Conservation (phyloP, 148 eudicot genomes). For the Drosera capensis region DNA sequence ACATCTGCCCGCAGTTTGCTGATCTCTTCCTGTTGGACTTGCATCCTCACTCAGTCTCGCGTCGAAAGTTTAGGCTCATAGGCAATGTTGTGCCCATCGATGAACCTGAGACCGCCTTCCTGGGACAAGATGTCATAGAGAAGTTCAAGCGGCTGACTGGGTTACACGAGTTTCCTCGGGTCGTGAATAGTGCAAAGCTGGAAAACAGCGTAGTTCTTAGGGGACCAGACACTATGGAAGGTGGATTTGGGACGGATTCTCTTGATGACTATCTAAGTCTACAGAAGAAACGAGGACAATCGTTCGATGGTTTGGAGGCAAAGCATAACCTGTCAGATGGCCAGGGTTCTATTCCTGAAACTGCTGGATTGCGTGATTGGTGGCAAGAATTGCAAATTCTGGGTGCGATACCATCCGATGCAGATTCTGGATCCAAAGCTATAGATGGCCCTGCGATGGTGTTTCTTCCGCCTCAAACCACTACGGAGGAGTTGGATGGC, state of each 20-base stretch:
- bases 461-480: conserved; percentile 49
- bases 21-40: conserved; percentile 55
- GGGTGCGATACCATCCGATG: conserved; percentile 14
- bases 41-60: conserved; percentile 32
- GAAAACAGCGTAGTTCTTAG: conserved; percentile 5
- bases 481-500: conserved; percentile 37
- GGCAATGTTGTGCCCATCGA: conserved; percentile 35
- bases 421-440: conserved; percentile 7
- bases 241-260: too few species aligned
- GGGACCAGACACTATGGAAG: background rate
- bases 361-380: conserved; percentile 5
- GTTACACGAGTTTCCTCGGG: conserved; percentile 29
- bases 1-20: conserved; percentile 45
- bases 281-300: background rate
- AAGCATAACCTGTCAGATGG: background rate
- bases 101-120: conserved; percentile 29
- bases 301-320: background rate
- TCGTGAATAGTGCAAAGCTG: conserved; percentile 18
- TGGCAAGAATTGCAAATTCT: conserved; percentile 6
- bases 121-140: conserved; percentile 30
- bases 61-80: conserved; percentile 17
- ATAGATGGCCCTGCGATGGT: conserved; percentile 41
- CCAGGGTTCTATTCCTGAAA: conserved; percentile 1
- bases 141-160: conserved; percentile 56
- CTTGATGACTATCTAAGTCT: background rate